Percentiles rank a stretch among this genome's conserved stretches.
These are phyloP conservation scores for Quercus rubra DNA, from an alignment of 306 rosid genomes.

Conservation along the genomic window DNA sequence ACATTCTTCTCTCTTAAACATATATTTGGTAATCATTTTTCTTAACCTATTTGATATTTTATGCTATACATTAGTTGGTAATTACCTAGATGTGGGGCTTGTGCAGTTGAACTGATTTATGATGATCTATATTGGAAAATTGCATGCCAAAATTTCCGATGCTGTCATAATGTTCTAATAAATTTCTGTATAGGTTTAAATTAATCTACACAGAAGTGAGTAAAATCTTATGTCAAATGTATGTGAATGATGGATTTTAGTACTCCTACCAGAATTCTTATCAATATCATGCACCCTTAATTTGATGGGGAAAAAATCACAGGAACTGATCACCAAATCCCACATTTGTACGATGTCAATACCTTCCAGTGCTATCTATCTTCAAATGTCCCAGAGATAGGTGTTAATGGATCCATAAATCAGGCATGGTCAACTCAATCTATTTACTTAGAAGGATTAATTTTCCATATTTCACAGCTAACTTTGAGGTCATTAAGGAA, in stretches of 20 bases:
- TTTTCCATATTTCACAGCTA: slow-evolving; percentile 4
- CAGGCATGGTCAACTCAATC: slow-evolving; percentile 55
- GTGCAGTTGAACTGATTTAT: background rate
- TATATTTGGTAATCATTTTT: background rate
- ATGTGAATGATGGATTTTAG: background rate
- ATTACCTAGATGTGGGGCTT: background rate
- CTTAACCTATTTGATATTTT: slow-evolving; percentile 9
- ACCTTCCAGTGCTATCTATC: slow-evolving; percentile 84
- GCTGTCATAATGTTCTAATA: background rate
- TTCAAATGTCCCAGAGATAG: slow-evolving; percentile 58
- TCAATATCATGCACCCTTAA: background rate
- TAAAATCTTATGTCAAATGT: background rate
- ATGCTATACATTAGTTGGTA: background rate
- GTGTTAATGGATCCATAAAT: slow-evolving; percentile 75
- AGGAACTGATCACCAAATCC: slow-evolving; percentile 94
- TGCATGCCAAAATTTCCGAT: background rate
- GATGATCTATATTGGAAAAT: background rate
- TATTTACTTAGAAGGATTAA: slow-evolving; percentile 4
- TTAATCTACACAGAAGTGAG: background rate
- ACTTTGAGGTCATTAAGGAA: background rate
- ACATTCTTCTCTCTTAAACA: background rate
- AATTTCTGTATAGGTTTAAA: background rate
- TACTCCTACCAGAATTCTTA: slow-evolving; percentile 7
- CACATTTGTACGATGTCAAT: slow-evolving; percentile 84
- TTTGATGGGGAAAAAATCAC: slow-evolving; percentile 12